phyloP scores from a whole-genome alignment of 768 basidiomycete genomes.

The Hydnomerulius pinastri region DNA sequence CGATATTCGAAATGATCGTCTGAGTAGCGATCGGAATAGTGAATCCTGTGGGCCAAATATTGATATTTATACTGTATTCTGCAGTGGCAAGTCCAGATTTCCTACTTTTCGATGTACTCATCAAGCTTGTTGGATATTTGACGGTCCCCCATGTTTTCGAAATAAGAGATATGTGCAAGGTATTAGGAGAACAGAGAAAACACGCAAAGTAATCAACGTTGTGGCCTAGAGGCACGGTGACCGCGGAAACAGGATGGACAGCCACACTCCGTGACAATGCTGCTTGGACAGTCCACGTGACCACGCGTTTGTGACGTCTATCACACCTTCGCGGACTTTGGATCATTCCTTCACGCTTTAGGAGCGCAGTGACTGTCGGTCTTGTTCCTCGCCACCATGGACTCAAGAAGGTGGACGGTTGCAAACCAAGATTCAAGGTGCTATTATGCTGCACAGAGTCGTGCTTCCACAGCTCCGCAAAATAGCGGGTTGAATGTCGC shows the following conservation, averaged over 20 bases:
- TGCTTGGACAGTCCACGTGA: constrained; percentile 23
- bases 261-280: constrained; percentile 1
- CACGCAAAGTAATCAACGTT: neutral
- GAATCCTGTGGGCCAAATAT: constrained; percentile 54
- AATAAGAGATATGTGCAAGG: constrained; percentile 12
- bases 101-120: constrained; percentile 79
- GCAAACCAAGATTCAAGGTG: neutral
- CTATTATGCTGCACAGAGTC: neutral
- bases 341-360: neutral
- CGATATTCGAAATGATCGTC: constrained; percentile 95
- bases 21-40: constrained; percentile 89
- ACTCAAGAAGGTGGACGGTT: constrained; percentile 2
- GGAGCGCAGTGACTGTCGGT: neutral
- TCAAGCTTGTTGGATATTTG: constrained; percentile 57
- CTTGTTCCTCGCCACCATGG: constrained; percentile 18
- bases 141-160: constrained; percentile 28
- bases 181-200: constrained; percentile 3
- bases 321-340: constrained; percentile 13
- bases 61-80: constrained; percentile 18
- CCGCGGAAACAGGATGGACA: constrained; percentile 4
- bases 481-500: constrained; percentile 2
- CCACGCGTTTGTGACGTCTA: constrained; percentile 23
- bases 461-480: constrained; percentile 8
- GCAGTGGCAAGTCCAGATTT: constrained; percentile 11
- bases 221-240: no score